Base-by-base conservation (phyloP, 2,329 filamentous ascomycete genomes). In the Didymella glomerata region DNA sequence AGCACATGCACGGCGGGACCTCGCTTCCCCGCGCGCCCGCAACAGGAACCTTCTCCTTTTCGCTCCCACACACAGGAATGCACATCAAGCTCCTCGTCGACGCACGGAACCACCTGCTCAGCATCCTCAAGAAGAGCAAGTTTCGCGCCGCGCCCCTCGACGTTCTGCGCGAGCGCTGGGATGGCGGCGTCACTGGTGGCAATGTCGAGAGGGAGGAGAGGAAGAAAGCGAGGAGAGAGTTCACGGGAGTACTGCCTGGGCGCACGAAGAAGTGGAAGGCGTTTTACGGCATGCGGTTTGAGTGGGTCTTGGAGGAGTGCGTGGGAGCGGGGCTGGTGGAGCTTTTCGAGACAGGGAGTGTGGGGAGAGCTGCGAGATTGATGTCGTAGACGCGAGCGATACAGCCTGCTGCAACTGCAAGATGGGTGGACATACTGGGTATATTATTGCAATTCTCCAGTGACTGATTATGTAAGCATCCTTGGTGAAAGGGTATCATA, bases 311-410 rank as follows among this genome's bases (percentile, higher is more conserved):
- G 41, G 87, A 85, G 40, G 89, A 92, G 74, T 90, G 88, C 42
- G 81, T 91, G 24, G 90, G 90, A 0, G 81, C 87, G 27, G 90
- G 90, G 1, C 70, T 89, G 16, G 83, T 92, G 4, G 90, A 93
- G 76, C 78, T 91, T 14, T 93, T 93, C 73, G 86, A 91, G 69
- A 93, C 90, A 13, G 83, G 88, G 14, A 90, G 86, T 67, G 88
- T 92, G n/a, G 90, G 90, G 1, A 81, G 84, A 60, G 90, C 86
- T 11, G 83, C 91, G 1, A 71, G 79, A 18, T n/a, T 61, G 30
- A 47, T 42, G 16, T 27, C 38, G 4, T 41, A 41, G 20, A 24
- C n/a, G 4, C 7, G 13, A 10, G 27, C 27, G 27, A 10, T 7
- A 16, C 30, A 32, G 14, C 4, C 6, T 16, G 9, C 30, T 5